Percentiles rank a stretch among this genome's conserved stretches.
phyloP scores from a whole-genome alignment of 345 rosid genomes.

The Bruguiera parviflora region DNA sequence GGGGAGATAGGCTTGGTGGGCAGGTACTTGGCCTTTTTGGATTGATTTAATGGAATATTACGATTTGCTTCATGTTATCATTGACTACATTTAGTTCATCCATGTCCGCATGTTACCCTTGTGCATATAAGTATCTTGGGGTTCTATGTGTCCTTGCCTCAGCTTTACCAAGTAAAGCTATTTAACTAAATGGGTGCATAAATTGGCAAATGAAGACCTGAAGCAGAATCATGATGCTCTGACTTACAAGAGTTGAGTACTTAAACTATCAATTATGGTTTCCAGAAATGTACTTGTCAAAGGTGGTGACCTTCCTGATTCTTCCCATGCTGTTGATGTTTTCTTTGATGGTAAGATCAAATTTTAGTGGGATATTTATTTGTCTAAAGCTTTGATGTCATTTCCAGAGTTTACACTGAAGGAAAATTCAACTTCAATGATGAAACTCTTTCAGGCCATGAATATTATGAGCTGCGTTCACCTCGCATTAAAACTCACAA shows the following conservation, averaged over 20 bases:
- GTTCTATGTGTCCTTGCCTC: background rate
- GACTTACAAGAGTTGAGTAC: slow-evolving; percentile 2
- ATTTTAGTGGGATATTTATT: background rate
- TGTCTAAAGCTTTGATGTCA: background rate
- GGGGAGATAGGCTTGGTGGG: too few relatives aligned
- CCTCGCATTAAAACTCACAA: slow-evolving; percentile 69
- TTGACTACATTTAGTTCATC: too few relatives aligned
- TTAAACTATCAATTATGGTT: slow-evolving; percentile 16
- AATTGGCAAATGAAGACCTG: background rate
- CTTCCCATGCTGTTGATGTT: slow-evolving; percentile 82
- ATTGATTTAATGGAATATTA: too few relatives aligned
- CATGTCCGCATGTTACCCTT: background rate
- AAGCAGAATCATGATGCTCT: background rate
- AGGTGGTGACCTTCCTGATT: slow-evolving; percentile 91
- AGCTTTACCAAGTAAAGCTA: slow-evolving; percentile 5
- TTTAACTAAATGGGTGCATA: background rate
- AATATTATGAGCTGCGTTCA: slow-evolving; percentile 57
- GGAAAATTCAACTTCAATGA: background rate
- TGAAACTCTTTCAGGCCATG: slow-evolving; percentile 44
- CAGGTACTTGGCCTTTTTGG: too few relatives aligned
- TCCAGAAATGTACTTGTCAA: slow-evolving; percentile 83
- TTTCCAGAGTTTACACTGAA: background rate
- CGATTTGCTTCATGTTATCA: too few relatives aligned
- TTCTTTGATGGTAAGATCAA: slow-evolving; percentile 61
- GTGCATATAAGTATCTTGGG: background rate